Evolutionary conservation across 208 protist genomes (phyloP), one percentile per base, ranked within the genome.

Genomic region (Angomonas desouzai): DNA sequence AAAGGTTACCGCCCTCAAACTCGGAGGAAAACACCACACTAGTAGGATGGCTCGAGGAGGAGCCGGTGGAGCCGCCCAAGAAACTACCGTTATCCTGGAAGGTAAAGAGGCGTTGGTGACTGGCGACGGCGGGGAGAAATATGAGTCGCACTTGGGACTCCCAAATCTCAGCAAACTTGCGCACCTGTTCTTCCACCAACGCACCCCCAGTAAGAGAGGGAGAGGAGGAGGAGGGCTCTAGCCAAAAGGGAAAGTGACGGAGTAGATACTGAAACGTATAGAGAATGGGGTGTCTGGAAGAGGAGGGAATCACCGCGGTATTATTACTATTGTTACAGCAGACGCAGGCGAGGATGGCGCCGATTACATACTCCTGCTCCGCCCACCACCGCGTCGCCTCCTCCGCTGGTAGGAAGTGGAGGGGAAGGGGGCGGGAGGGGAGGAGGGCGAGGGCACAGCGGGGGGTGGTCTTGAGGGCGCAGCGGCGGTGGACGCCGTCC

Each of bases 281-380:
- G 3, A 51, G 6, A 23, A 51, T 51, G n/a, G 45, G 45, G 45
- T 51, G 45, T 22, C 3, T 3, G n/a, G 18, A 51, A 16, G 10
- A 23, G 20, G 45, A 23, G 9, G 45, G 45, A 9, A 51, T 51
- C 3, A 16, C 45, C 3, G 45, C 18, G 20, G 10, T 23, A 51
- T 23, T 13, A 27, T 23, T 4, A 23, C 20, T 23, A 51, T 23
- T 51, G 20, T 23, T 51, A 20, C 30, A 57, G 30, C 55, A 47
- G 45, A 85, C 92, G 59, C 76, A 87, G 27, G 83, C 40, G 1
- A 96, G 71, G 27, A 93, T 72, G 0, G 81, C 68, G 22, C 77
- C 87, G 60, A 95, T 87, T 16, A 95, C 83, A 57, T 91, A 93
- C 72, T 95, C 86, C 73, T 93, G 81, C 62, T 83, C 85, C 20